phyloP scores from a whole-genome alignment of 228 moss, liverwort and hornwort genomes.

The Sphagnum magellanicum region DNA sequence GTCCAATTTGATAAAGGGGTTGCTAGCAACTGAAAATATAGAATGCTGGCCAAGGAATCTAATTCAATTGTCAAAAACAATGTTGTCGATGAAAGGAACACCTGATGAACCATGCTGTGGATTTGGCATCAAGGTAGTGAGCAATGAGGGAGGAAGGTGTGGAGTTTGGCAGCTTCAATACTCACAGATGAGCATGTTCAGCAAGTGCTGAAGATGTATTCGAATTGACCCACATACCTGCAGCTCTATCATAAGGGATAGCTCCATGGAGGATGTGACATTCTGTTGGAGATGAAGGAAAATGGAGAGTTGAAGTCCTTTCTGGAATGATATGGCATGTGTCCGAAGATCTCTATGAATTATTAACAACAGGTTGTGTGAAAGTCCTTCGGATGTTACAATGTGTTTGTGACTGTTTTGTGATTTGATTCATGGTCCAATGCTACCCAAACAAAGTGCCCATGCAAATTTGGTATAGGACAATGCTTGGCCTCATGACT shows the following conservation, averaged over 20 bases:
- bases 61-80: slow-evolving; percentile 35
- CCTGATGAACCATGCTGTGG: slow-evolving; percentile 48
- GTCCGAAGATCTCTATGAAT: too few relatives aligned
- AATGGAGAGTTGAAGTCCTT: slow-evolving; percentile 47
- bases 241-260: slow-evolving; percentile 48
- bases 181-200: slow-evolving; percentile 32
- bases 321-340: slow-evolving; percentile 16
- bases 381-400: too few relatives aligned
- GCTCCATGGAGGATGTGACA: slow-evolving; percentile 44
- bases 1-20: slow-evolving; percentile 19
- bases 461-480: not conserved
- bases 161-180: slow-evolving; percentile 39
- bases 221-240: slow-evolving; percentile 53
- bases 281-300: slow-evolving; percentile 36
- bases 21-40: slow-evolving; percentile 26
- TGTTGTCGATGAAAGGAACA: slow-evolving; percentile 79
- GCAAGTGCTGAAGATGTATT: slow-evolving; percentile 28
- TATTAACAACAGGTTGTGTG: too few relatives aligned
- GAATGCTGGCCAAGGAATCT: slow-evolving; percentile 49
- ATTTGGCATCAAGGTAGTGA: slow-evolving; percentile 28
- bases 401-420: too few relatives aligned
- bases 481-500: too few relatives aligned
- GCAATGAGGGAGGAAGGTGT: slow-evolving; percentile 29
- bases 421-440: too few relatives aligned
- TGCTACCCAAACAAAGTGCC: too few relatives aligned